Evolutionary conservation across 495 filamentous ascomycete genomes (phyloP).

Genomic region (Cryomyces minteri): DNA sequence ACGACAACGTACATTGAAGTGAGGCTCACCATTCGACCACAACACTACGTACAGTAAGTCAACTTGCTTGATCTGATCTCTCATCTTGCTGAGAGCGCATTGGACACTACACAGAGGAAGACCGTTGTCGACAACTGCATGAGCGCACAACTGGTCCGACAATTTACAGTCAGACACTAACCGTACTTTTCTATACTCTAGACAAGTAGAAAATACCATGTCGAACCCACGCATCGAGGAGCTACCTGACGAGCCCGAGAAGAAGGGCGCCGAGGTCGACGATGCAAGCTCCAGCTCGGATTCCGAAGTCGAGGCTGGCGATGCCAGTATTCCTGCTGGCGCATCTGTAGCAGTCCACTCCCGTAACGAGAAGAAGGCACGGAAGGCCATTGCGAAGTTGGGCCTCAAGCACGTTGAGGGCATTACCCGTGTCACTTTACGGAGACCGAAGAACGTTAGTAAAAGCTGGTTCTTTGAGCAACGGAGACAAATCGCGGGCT

Average conservation of each 20-base stretch:
- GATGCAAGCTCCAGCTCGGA: slow-evolving; percentile 64
- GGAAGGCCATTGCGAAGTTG: slow-evolving; percentile 96
- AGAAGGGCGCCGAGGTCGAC: slow-evolving; percentile 46
- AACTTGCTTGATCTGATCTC: too few species aligned
- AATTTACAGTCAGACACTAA: slow-evolving; percentile 17
- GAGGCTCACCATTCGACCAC: too few species aligned
- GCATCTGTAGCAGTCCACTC: slow-evolving; percentile 82
- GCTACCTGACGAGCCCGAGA: slow-evolving; percentile 77
- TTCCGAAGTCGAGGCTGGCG: slow-evolving; percentile 37
- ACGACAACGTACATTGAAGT: too few species aligned
- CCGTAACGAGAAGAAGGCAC: slow-evolving; percentile 99
- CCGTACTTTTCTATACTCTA: slow-evolving; percentile 18
- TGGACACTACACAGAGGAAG: too few species aligned
- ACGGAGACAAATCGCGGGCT: too few species aligned
- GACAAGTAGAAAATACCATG: slow-evolving; percentile 37
- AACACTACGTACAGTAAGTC: too few species aligned
- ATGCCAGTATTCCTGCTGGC: slow-evolving; percentile 61
- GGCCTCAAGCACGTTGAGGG: slow-evolving; percentile 90
- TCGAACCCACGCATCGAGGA: slow-evolving; percentile 96
- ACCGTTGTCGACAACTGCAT: too few species aligned
- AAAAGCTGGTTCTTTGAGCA: background rate
- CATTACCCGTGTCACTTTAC: slow-evolving; percentile 93
- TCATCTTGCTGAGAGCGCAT: background rate
- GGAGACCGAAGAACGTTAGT: slow-evolving; percentile 95
- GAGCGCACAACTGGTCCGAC: slow-evolving; percentile 9